Conservation (phyloP, 2,329 filamentous ascomycete species). For the Fusarium mundagurra region DNA sequence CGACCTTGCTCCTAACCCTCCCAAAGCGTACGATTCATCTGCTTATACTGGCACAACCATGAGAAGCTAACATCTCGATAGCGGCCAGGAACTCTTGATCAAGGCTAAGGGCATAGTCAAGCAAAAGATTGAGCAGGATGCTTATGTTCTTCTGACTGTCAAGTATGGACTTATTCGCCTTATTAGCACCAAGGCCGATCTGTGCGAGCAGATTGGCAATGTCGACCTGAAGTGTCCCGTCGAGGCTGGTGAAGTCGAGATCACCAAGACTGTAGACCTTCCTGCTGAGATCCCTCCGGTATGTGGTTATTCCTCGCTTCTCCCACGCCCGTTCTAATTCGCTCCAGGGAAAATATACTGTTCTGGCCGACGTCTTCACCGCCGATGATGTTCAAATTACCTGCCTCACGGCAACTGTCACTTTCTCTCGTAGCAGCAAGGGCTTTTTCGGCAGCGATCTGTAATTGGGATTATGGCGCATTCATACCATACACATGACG, state of each 20-base stretch:
- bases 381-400: conserved; percentile 79
- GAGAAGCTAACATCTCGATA: conserved; percentile 53
- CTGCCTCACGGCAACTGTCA: conserved; percentile 81
- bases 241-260: conserved; percentile 75
- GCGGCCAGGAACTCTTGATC: conserved; percentile 82
- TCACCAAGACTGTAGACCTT: conserved; percentile 85
- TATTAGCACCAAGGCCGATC: conserved; percentile 80
- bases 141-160: conserved; percentile 84
- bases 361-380: conserved; percentile 85
- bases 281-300: conserved; percentile 90
- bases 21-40: conserved; percentile 73
- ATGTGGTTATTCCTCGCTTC: conserved; percentile 53
- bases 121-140: conserved; percentile 77
- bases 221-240: conserved; percentile 92
- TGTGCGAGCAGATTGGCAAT: conserved; percentile 89
- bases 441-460: conserved; percentile 56
- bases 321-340: conserved; percentile 36
- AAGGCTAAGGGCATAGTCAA: conserved; percentile 79
- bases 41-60: background rate
- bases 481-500: conserved; percentile 16
- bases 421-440: conserved; percentile 59
- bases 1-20: conserved; percentile 86
- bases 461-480: conserved; percentile 40
- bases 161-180: conserved; percentile 95
- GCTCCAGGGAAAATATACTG: conserved; percentile 84